Base-by-base conservation (phyloP, 805 yeast species). In the Saccharomycopsis javanensis region DNA sequence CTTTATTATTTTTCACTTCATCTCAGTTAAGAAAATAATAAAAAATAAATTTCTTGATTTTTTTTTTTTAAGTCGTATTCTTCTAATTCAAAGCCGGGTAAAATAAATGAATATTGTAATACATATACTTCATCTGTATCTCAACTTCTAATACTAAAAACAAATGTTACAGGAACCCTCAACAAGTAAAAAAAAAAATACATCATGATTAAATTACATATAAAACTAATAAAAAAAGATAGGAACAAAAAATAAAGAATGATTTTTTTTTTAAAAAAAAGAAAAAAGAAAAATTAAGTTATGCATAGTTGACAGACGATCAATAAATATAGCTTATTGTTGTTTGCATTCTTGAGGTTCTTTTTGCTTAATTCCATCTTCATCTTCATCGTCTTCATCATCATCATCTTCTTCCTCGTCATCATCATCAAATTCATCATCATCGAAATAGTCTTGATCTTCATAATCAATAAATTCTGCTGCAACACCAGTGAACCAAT, bases 401-500 rank as follows among this genome's bases (percentile, higher is more conserved):
- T 80, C 88, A 8, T 80, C 88, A 1, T 77, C 87, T 15, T 79
- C 87, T 5, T 75, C 82, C 2, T 74, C 82, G 11, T 79, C 83
- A 3, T 78, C 85, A 2, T 77, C 85, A 20, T 75, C 81, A 16
- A 79, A 88, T 8, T 78, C 89, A 13, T 79, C 84, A 16, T 78
- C 88, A 34, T 79, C 79, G 60, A 73, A 76, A 53, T 75, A 81
- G 63, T 80, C 85, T 18, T 28, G 30, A 31, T 60, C 60, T 27
- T 60, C 62, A 35, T 57, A 60, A 16, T 55, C 62, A 34, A 57
- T 53, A 68, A 80, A 87, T 57, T 87, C 96, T 59, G 92, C 79
- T 25, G 99, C 99, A 63, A 89, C 89, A 52, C 99, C 99, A 8
- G 99, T 92, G 71, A 90, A 94, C 98, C 99, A 94, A 71, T 92